phyloP scores from a whole-genome alignment of 2,329 filamentous ascomycete genomes.

The Fusarium nanum region DNA sequence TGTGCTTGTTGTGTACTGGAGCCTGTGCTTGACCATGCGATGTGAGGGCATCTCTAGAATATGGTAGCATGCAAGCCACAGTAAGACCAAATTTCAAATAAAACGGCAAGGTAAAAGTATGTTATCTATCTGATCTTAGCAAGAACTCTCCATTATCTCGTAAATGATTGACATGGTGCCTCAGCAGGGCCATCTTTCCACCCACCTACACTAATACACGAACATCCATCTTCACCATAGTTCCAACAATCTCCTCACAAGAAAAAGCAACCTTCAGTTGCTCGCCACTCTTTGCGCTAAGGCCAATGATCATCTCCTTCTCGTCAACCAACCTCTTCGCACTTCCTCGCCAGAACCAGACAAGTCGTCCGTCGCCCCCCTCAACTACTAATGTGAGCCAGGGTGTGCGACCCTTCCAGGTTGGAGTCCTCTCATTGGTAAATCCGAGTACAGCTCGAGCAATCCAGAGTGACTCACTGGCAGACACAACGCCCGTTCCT shows the following conservation, averaged over 20 bases:
- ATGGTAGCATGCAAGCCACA: too few relatives aligned
- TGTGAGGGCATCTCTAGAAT: background rate
- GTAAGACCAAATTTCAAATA: background rate
- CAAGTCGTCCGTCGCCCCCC: conserved; percentile 61
- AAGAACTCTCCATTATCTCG: background rate
- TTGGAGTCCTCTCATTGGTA: conserved; percentile 70
- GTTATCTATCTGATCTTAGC: background rate
- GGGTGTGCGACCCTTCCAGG: conserved; percentile 73
- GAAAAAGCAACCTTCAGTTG: conserved; percentile 76
- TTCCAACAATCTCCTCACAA: conserved; percentile 86
- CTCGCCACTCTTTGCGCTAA: conserved; percentile 64
- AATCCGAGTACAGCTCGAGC: conserved; percentile 77
- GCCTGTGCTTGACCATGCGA: background rate
- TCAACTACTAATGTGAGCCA: conserved; percentile 81
- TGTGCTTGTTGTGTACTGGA: background rate
- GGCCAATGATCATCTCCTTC: conserved; percentile 66
- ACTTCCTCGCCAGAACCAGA: conserved; percentile 75
- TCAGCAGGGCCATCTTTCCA: background rate
- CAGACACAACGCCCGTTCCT: background rate
- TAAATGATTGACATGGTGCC: background rate
- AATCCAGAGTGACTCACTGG: conserved; percentile 45
- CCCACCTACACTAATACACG: conserved; percentile 20
- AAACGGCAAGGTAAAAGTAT: background rate
- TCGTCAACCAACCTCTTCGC: conserved; percentile 72
- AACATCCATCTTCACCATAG: conserved; percentile 53